Evolutionary conservation across 2,329 filamentous ascomycete species (phyloP).

Genomic region (Plectosphaerella cucumerina): DNA sequence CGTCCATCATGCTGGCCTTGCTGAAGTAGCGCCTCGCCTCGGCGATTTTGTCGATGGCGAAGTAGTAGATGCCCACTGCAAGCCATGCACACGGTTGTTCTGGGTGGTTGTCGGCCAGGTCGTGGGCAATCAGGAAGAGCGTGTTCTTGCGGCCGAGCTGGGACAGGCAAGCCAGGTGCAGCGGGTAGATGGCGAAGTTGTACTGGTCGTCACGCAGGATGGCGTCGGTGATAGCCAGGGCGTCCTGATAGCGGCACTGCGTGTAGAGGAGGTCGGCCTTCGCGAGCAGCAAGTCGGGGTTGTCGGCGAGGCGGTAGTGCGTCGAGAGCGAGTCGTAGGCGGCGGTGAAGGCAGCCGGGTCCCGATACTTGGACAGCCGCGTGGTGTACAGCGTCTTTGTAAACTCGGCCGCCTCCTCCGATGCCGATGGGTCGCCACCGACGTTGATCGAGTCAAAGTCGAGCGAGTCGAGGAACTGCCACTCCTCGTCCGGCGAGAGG

Average conservation of each 20-base stretch:
- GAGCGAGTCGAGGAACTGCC: slow-evolving; percentile 81
- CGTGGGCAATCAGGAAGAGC: slow-evolving; percentile 87
- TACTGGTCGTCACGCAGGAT: slow-evolving; percentile 83
- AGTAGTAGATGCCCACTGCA: slow-evolving; percentile 92
- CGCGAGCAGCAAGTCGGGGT: slow-evolving; percentile 86
- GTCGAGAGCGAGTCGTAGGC: slow-evolving; percentile 89
- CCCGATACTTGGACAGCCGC: slow-evolving; percentile 89
- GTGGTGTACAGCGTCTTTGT: slow-evolving; percentile 96
- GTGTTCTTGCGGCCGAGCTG: slow-evolving; percentile 84
- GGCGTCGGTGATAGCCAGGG: slow-evolving; percentile 75
- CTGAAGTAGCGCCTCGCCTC: slow-evolving; percentile 95
- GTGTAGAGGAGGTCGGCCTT: slow-evolving; percentile 90
- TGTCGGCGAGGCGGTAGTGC: slow-evolving; percentile 82
- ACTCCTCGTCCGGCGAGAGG: slow-evolving; percentile 84
- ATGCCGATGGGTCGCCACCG: slow-evolving; percentile 58
- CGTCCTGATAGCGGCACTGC: slow-evolving; percentile 88
- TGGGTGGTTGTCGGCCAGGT: slow-evolving; percentile 86
- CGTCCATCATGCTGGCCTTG: slow-evolving; percentile 95
- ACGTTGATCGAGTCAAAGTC: slow-evolving; percentile 82
- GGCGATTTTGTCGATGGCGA: slow-evolving; percentile 81
- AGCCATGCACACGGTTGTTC: slow-evolving; percentile 91
- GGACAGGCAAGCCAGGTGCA: slow-evolving; percentile 87
- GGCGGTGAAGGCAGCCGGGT: slow-evolving; percentile 74
- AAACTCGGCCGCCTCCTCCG: slow-evolving; percentile 88
- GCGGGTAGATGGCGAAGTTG: slow-evolving; percentile 82